Conservation (phyloP, 2,329 filamentous ascomycete species). For the Apiospora arundinis region DNA sequence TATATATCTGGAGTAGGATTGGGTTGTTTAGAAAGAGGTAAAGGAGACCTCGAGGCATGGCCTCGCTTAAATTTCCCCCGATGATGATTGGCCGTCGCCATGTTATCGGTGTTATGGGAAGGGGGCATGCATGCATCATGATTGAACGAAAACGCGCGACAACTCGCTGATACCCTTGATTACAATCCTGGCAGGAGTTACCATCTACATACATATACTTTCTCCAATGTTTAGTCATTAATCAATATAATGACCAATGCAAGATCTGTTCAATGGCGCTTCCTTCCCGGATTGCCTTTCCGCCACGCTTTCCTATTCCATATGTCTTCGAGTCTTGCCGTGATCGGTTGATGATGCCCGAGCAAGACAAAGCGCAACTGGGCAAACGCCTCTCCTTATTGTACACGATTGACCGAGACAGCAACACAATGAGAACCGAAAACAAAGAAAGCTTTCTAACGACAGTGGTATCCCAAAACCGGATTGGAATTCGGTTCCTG, state of each 20-base stretch:
- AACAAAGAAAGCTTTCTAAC: background rate
- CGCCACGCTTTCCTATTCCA: too few relatives aligned
- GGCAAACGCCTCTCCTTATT: background rate
- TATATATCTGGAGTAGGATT: background rate
- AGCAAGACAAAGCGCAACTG: background rate
- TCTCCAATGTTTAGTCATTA: conserved; percentile 18
- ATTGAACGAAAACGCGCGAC: background rate
- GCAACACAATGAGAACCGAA: background rate
- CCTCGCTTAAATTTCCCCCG: background rate
- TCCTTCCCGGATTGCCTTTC: too few relatives aligned
- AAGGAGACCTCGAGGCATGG: background rate
- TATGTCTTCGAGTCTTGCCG: background rate
- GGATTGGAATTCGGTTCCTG: background rate
- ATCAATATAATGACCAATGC: background rate
- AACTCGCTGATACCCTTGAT: conserved; percentile 9
- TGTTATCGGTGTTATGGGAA: background rate
- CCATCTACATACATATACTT: background rate
- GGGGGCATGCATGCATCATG: background rate
- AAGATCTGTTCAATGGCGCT: background rate
- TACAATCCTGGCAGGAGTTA: background rate
- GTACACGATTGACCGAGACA: background rate
- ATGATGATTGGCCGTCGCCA: background rate
- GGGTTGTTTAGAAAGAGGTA: background rate
- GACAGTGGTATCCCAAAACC: background rate
- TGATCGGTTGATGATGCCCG: background rate